These are phyloP conservation scores for Lactifluus subvellereus DNA, from an alignment of 768 basidiomycete species.

Conservation along the genomic window DNA sequence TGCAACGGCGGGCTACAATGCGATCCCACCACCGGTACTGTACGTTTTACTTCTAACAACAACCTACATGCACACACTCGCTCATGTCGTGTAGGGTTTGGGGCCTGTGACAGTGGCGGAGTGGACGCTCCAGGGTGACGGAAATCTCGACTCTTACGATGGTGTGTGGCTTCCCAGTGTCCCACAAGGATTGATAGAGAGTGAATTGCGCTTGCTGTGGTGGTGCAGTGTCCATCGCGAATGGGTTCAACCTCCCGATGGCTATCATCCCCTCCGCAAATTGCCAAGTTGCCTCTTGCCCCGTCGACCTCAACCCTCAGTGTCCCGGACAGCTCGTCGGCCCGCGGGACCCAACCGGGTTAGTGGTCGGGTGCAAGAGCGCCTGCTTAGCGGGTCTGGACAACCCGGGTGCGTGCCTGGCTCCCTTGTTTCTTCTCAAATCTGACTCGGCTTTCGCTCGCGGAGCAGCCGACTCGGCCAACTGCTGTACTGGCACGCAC, in stretches of 20 bases:
- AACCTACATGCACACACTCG: not conserved
- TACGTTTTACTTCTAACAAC: constrained; percentile 8
- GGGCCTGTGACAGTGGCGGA: constrained; percentile 68
- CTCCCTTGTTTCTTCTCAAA: not conserved
- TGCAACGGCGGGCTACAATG: constrained; percentile 30
- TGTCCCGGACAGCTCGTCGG: constrained; percentile 49
- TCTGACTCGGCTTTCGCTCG: not conserved
- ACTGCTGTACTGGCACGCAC: constrained; percentile 34
- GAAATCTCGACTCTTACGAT: constrained; percentile 52
- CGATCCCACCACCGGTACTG: constrained; percentile 25
- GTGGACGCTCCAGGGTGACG: constrained; percentile 48
- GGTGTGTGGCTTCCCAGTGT: constrained; percentile 31
- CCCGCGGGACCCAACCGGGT: constrained; percentile 48
- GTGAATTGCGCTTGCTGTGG: not conserved
- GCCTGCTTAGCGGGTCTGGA: constrained; percentile 44
- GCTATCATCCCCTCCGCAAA: constrained; percentile 26
- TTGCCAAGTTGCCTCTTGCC: constrained; percentile 27
- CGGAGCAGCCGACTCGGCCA: constrained; percentile 33
- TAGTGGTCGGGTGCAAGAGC: constrained; percentile 54
- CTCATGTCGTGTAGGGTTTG: constrained; percentile 38
- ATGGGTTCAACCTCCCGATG: constrained; percentile 42
- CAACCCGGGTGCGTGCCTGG: constrained; percentile 29
- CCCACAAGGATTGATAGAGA: not conserved
- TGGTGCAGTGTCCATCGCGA: constrained; percentile 53
- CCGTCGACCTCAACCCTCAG: constrained; percentile 29